Percentiles rank a stretch among this genome's conserved stretches.
Evolutionary conservation across 2,329 filamentous ascomycete species (phyloP).

Genomic region (Venturia nashicola): DNA sequence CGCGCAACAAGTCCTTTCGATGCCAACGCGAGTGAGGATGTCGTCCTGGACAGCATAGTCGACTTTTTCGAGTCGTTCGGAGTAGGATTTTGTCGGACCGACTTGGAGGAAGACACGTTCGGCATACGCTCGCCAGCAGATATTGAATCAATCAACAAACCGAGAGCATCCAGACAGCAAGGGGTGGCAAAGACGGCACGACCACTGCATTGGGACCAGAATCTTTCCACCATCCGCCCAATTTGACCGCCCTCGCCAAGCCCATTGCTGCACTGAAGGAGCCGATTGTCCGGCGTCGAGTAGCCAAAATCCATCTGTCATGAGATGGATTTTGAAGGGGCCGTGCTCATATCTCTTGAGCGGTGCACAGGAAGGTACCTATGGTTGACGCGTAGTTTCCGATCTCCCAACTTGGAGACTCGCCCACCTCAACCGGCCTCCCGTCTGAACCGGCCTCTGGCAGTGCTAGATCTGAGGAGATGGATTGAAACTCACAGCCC

Average conservation of each 20-base stretch:
- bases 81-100: background rate
- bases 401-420: background rate
- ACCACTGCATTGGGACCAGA: background rate
- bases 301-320: background rate
- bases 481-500: background rate
- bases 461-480: background rate
- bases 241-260: background rate
- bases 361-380: background rate
- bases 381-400: background rate
- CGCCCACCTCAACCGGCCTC: background rate
- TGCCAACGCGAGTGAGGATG: background rate
- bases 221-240: background rate
- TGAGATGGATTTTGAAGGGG: background rate
- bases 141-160: background rate
- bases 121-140: background rate
- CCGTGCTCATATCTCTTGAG: background rate
- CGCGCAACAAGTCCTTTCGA: background rate
- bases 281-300: background rate
- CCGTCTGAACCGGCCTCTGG: background rate
- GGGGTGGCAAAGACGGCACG: background rate
- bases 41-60: background rate
- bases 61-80: constrained; percentile 1
- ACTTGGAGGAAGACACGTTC: background rate
- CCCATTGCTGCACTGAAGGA: background rate
- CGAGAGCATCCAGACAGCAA: background rate